Evolutionary conservation across 768 basidiomycete genomes (phyloP), one percentile per base, ranked within the genome.

Genomic region (Butyriboletus loyo): DNA sequence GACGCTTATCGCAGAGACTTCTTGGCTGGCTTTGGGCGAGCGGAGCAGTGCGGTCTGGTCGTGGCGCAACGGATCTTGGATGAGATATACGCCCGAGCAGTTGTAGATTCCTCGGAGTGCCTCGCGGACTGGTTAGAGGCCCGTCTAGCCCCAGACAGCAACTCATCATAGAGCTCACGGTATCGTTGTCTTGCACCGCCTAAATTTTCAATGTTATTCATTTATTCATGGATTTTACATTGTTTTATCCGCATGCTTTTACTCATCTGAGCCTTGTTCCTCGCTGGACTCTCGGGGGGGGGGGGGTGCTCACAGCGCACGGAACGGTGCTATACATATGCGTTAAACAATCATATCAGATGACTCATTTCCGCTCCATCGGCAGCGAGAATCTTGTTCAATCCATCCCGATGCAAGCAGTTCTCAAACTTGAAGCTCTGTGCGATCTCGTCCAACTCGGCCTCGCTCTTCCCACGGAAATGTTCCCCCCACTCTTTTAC

Each of bases 401-500:
- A 67, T 25, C 79, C 83, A 19, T 85, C 83, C 41, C 90, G 72
- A 69, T 83, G 81, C 64, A 80, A 60, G 69, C 89, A 92, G 47
- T 82, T 76, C 44, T 82, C 83, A 58, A 84, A 86, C 65, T 74
- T 75, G 74, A 92, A 91, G 67, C 86, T 86, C 59, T 76, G 73
- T n/a, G 89, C 89, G 44, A 92, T 76, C 56, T 72, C 78, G 58
- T 92, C 89, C 38, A 92, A 65, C 72, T 89, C 82, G 45, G 66
- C 74, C 59, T 79, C 72, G 31, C 68, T 77, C 74, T 79, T 80
- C 0, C 84, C 83, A 14, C 73, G 59, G 63, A 87, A 86, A 64
- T 85, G 81, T 40, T 84, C 82, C 21, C 86, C 86, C 84, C 86
- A 89, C 64, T 87, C 87, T 67, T 75, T 76, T 38, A 87, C 77